Evolutionary conservation across 108 stramenopile genomes (phyloP).

Genomic region (Skeletonema potamos): DNA sequence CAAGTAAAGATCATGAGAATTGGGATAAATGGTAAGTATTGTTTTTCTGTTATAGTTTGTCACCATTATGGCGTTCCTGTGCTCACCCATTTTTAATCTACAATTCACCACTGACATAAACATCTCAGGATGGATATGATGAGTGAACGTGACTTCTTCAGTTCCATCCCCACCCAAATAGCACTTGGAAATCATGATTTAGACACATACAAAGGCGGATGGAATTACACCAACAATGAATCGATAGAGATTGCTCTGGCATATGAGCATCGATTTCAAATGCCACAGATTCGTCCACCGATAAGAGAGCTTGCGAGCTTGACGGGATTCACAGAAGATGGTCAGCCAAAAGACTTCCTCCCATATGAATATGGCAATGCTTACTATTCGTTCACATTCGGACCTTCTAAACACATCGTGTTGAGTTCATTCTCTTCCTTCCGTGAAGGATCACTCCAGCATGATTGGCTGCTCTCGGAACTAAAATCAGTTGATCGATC

Average conservation of each 20-base stretch:
- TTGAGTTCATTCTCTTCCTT: conserved; percentile 75
- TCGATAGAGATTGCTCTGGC: conserved; percentile 61
- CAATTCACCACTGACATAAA: too few species aligned
- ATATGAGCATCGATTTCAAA: conserved; percentile 78
- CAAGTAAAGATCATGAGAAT: conserved; percentile 58
- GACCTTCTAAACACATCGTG: conserved; percentile 70
- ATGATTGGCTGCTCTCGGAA: conserved; percentile 72
- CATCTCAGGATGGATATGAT: conserved; percentile 79
- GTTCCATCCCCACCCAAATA: conserved; percentile 59
- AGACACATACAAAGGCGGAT: conserved; percentile 34
- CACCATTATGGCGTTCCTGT: too few species aligned
- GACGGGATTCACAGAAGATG: conserved; percentile 45
- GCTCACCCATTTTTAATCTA: too few species aligned
- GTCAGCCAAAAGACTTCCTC: conserved; percentile 61
- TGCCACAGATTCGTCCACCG: conserved; percentile 73
- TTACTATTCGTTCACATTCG: conserved; percentile 76
- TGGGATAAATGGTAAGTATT: conserved; percentile 77
- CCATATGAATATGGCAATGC: conserved; percentile 85
- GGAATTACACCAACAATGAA: conserved; percentile 17
- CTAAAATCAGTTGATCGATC: conserved; percentile 65
- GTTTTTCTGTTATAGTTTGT: neutral
- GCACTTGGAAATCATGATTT: conserved; percentile 88
- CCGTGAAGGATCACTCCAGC: conserved; percentile 67
- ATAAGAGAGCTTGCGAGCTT: conserved; percentile 43
- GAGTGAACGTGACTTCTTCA: conserved; percentile 57